Evolutionary conservation across 176 grass and related monocot genomes (phyloP).

Genomic region (Phragmites australis): DNA sequence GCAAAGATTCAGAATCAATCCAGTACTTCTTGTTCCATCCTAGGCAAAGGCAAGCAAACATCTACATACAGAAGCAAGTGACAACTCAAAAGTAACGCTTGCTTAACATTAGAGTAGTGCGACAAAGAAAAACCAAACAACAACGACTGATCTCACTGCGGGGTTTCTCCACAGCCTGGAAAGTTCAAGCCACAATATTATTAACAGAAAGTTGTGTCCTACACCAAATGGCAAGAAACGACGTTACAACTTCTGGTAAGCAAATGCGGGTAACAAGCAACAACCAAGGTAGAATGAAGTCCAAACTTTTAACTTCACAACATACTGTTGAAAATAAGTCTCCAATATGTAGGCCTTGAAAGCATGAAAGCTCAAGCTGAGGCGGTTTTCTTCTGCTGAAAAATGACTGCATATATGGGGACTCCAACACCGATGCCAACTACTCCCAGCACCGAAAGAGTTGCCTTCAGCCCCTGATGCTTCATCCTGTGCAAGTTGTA

Average conservation of each 20-base stretch:
- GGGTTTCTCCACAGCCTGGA: conserved; percentile 39
- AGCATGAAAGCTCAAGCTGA: conserved; percentile 51
- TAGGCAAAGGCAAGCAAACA: neutral
- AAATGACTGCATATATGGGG: conserved; percentile 67
- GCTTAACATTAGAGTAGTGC: neutral
- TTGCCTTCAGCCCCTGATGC: conserved; percentile 58
- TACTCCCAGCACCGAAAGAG: conserved; percentile 48
- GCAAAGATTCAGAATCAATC: neutral
- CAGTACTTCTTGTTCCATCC: neutral
- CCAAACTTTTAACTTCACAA: conserved; percentile 40
- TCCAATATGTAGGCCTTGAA: conserved; percentile 12
- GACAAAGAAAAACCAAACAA: neutral
- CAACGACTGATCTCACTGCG: conserved; percentile 8
- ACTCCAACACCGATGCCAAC: conserved; percentile 65
- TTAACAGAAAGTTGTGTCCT: conserved; percentile 43
- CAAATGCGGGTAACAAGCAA: conserved; percentile 38
- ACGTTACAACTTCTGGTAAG: conserved; percentile 40
- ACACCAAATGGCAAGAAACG: conserved; percentile 27
- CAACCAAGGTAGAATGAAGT: conserved; percentile 33
- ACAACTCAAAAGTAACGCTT: conserved; percentile 1
- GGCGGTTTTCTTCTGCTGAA: conserved; percentile 78
- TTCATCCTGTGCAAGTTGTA: conserved; percentile 95
- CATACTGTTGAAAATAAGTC: conserved; percentile 33
- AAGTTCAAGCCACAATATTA: conserved; percentile 51
- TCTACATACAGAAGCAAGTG: neutral